phyloP scores from a whole-genome alignment of 2,329 filamentous ascomycete genomes.

The Chaetoscypha palmicola region DNA sequence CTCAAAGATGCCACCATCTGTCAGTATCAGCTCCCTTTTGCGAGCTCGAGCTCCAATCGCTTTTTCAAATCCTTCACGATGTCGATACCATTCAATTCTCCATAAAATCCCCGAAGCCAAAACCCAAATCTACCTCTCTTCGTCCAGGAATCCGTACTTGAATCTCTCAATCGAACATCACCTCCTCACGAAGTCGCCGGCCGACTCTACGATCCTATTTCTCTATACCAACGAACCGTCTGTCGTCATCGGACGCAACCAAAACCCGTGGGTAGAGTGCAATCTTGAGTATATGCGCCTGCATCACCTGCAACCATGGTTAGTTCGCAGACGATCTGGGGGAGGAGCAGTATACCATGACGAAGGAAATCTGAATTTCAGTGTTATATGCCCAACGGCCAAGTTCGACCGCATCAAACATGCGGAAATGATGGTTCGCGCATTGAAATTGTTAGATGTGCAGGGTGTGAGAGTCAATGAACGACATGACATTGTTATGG shows the following conservation, averaged over 20 bases:
- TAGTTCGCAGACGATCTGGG: conserved; percentile 79
- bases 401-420: conserved; percentile 79
- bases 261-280: conserved; percentile 94
- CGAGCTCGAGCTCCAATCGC: conserved; percentile 6
- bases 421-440: conserved; percentile 88
- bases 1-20: conserved; percentile 25
- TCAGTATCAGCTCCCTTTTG: conserved; percentile 17
- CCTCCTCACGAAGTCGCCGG: conserved; percentile 67
- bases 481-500: conserved; percentile 86
- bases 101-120: conserved; percentile 36
- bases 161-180: conserved; percentile 94
- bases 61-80: not conserved
- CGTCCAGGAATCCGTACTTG: conserved; percentile 66
- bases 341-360: conserved; percentile 96
- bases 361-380: conserved; percentile 87
- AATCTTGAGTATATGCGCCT: conserved; percentile 56
- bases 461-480: conserved; percentile 68
- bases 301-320: conserved; percentile 34
- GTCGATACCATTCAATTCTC: conserved; percentile 26
- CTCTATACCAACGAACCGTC: conserved; percentile 84
- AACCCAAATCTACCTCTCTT: conserved; percentile 65
- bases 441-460: conserved; percentile 55
- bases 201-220: conserved; percentile 71
- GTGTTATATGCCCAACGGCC: conserved; percentile 73
- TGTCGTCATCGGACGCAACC: conserved; percentile 88